These are phyloP conservation scores for Boletellus emodensis DNA, from an alignment of 768 basidiomycete genomes.

Conservation along the genomic window DNA sequence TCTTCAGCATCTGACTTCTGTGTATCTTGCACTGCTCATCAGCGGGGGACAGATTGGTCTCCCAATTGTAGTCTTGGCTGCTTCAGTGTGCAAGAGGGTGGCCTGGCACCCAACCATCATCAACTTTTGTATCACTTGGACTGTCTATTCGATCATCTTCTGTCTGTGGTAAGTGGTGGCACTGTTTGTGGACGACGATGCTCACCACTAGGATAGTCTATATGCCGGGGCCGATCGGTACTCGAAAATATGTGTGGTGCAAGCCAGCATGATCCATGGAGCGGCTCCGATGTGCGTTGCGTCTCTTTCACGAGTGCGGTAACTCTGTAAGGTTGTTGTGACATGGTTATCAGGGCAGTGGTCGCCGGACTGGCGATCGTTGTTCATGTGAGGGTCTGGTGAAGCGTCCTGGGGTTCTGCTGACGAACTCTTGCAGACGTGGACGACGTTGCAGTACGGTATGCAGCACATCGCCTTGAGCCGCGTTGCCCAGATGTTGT, in stretches of 20 bases:
- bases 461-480: constrained; percentile 14
- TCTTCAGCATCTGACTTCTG: constrained; percentile 30
- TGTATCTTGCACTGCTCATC: constrained; percentile 46
- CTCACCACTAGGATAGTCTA: constrained; percentile 25
- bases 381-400: constrained; percentile 32
- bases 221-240: constrained; percentile 31
- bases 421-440: constrained; percentile 29
- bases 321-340: background rate
- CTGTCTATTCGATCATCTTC: constrained; percentile 50
- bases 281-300: constrained; percentile 48
- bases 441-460: constrained; percentile 31
- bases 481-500: constrained; percentile 25
- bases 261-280: constrained; percentile 52
- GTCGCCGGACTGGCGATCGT: constrained; percentile 41
- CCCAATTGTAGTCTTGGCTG: constrained; percentile 45
- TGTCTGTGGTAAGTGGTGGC: constrained; percentile 44
- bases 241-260: constrained; percentile 41
- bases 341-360: constrained; percentile 33
- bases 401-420: background rate
- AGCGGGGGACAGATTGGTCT: constrained; percentile 51
- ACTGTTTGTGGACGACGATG: background rate
- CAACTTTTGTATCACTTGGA: constrained; percentile 57
- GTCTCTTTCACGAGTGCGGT: background rate
- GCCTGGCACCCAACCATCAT: constrained; percentile 49
- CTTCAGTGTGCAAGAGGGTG: constrained; percentile 39